These are phyloP conservation scores for Leishmania major DNA, from an alignment of 208 protist genomes.

Conservation along the genomic window DNA sequence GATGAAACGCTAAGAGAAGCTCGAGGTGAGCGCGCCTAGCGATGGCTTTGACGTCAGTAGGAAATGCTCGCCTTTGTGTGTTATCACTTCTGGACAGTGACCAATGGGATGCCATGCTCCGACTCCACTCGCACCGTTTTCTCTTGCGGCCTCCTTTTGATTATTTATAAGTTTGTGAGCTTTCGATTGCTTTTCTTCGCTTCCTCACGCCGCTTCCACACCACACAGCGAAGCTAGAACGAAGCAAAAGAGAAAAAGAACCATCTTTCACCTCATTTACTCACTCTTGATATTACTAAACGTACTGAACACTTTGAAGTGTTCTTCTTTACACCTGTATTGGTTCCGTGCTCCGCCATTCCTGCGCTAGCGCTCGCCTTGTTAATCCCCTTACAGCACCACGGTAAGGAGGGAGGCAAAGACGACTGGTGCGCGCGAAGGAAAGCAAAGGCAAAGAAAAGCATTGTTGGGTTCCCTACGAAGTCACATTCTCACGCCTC, in stretches of 20 bases:
- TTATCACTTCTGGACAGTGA: background rate
- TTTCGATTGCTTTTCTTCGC: background rate
- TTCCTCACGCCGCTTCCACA: background rate
- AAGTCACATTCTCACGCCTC: constrained; percentile 4
- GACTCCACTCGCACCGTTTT: constrained; percentile 2
- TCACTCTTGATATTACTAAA: constrained; percentile 1
- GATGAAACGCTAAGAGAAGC: background rate
- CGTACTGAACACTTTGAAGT: background rate
- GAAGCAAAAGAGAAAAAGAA: background rate
- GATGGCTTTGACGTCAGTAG: background rate
- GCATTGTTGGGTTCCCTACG: background rate
- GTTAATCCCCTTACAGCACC: background rate
- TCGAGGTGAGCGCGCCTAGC: background rate
- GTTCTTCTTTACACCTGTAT: background rate
- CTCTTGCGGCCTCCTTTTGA: background rate
- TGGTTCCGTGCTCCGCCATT: background rate
- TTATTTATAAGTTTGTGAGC: background rate
- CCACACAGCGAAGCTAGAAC: background rate
- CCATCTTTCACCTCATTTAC: background rate
- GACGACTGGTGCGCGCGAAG: background rate
- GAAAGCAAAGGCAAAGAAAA: too few species aligned
- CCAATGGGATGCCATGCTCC: background rate
- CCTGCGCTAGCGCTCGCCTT: background rate
- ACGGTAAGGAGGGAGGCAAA: background rate
- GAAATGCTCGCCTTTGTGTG: background rate